A percentile compares a stretch with the other conserved stretches of the same genome.
Evolutionary conservation across 768 basidiomycete genomes (phyloP).

Genomic region (Porphyrellus cyaneotinctus): DNA sequence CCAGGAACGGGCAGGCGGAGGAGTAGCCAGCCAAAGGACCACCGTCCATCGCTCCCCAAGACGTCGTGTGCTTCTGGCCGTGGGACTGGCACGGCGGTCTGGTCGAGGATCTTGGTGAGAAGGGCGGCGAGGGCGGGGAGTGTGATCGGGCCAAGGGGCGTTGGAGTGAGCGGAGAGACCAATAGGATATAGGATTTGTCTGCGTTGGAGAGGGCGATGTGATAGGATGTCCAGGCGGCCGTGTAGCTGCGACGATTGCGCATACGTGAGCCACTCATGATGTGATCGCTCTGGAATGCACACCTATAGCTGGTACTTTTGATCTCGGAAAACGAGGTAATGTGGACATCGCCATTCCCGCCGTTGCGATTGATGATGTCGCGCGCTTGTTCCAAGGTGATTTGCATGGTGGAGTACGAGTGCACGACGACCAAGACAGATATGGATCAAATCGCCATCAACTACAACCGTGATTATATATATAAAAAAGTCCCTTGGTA

Average conservation of each 20-base stretch:
- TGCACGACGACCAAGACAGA: no score
- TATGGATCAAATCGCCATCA: no score
- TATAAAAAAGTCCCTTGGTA: no score
- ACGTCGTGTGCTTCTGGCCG: slow-evolving; percentile 45
- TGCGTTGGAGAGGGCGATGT: slow-evolving; percentile 23
- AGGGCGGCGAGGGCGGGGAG: slow-evolving; percentile 36
- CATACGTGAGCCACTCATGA: background rate
- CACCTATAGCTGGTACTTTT: slow-evolving; percentile 31
- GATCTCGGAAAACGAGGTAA: slow-evolving; percentile 23
- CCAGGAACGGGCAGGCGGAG: slow-evolving; percentile 36
- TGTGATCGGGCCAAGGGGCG: slow-evolving; percentile 22
- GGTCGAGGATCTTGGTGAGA: slow-evolving; percentile 38
- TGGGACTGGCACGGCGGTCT: slow-evolving; percentile 50
- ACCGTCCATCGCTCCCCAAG: slow-evolving; percentile 25
- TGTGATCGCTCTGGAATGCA: background rate
- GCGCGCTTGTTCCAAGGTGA: slow-evolving; percentile 29
- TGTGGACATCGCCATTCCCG: slow-evolving; percentile 4
- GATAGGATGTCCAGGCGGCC: slow-evolving; percentile 24
- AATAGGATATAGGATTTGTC: slow-evolving; percentile 29
- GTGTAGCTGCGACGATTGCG: slow-evolving; percentile 23
- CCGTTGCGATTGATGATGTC: slow-evolving; percentile 29
- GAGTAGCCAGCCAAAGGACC: slow-evolving; percentile 23
- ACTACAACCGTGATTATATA: no score
- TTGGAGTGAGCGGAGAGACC: slow-evolving; percentile 5
- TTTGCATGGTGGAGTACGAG: slow-evolving; percentile 1